Evolutionary conservation across 345 rosid species (phyloP).

Genomic region (Citropsis articulata): DNA sequence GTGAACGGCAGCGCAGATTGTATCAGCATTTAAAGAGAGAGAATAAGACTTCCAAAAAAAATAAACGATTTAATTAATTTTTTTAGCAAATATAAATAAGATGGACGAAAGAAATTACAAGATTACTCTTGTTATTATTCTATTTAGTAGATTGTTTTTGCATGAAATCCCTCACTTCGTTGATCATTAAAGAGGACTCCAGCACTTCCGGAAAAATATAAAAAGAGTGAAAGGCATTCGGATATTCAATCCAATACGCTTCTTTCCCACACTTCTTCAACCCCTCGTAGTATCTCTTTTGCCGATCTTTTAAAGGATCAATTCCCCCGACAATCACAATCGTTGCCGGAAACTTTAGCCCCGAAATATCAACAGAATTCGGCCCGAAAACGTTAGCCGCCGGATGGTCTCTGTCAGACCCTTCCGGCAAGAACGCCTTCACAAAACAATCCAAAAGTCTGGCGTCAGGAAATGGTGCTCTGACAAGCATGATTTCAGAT

Average conservation of each 20-base stretch:
- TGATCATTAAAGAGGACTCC: too few species aligned
- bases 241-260: slow-evolving; percentile 1
- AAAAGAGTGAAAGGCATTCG: slow-evolving; percentile 11
- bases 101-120: too few species aligned
- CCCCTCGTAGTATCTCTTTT: slow-evolving; percentile 25
- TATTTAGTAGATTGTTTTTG: too few species aligned
- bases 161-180: too few species aligned
- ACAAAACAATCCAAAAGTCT: not conserved
- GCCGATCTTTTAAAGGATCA: slow-evolving; percentile 30
- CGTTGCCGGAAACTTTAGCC: slow-evolving; percentile 9
- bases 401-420: slow-evolving; percentile 13
- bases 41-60: too few species aligned
- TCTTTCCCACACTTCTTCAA: slow-evolving; percentile 24
- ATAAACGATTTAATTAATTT: too few species aligned
- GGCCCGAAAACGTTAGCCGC: not conserved
- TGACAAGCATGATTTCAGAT: not conserved
- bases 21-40: too few species aligned
- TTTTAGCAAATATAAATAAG: too few species aligned
- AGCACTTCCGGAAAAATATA: slow-evolving; percentile 20
- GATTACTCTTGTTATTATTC: too few species aligned
- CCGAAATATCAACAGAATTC: not conserved
- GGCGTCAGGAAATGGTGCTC: not conserved
- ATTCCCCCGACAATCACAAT: slow-evolving; percentile 6
- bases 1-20: too few species aligned
- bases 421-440: slow-evolving; percentile 15